Percentiles rank a stretch among this genome's conserved stretches.
These are phyloP conservation scores for Avena sativa DNA, from an alignment of 176 grass and related monocot genomes.

Conservation along the genomic window DNA sequence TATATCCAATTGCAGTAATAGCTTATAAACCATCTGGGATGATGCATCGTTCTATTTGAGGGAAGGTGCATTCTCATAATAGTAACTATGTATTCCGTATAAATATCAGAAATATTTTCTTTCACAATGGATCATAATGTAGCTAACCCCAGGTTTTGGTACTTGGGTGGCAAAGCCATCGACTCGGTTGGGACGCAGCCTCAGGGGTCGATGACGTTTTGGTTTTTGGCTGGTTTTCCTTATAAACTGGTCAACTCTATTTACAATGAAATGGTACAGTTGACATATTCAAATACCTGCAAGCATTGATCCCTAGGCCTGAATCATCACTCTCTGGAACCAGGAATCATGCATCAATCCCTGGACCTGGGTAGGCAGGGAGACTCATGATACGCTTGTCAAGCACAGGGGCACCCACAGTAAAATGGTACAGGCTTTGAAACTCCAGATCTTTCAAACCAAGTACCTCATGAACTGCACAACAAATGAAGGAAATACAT, in stretches of 20 bases:
- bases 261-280: not conserved
- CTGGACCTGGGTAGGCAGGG: slow-evolving; percentile 88
- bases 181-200: too few relatives aligned
- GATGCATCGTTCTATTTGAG: not conserved
- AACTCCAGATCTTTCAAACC: slow-evolving; percentile 79
- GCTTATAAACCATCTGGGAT: not conserved
- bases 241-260: too few relatives aligned
- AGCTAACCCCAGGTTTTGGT: not conserved
- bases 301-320: not conserved
- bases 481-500: slow-evolving; percentile 19
- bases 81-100: not conserved
- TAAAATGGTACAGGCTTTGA: slow-evolving; percentile 97
- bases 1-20: not conserved
- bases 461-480: slow-evolving; percentile 88
- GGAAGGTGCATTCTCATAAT: not conserved
- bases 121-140: not conserved
- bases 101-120: not conserved
- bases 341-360: slow-evolving; percentile 63
- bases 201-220: too few relatives aligned
- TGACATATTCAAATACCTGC: not conserved
- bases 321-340: not conserved
- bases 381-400: slow-evolving; percentile 95
- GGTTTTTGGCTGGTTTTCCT: too few relatives aligned
- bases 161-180: too few relatives aligned
- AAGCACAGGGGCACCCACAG: slow-evolving; percentile 70